Percentiles rank a stretch among this genome's conserved stretches.
Evolutionary conservation across 2,329 filamentous ascomycete genomes (phyloP).

Genomic region (Aspergillus aculeatus): DNA sequence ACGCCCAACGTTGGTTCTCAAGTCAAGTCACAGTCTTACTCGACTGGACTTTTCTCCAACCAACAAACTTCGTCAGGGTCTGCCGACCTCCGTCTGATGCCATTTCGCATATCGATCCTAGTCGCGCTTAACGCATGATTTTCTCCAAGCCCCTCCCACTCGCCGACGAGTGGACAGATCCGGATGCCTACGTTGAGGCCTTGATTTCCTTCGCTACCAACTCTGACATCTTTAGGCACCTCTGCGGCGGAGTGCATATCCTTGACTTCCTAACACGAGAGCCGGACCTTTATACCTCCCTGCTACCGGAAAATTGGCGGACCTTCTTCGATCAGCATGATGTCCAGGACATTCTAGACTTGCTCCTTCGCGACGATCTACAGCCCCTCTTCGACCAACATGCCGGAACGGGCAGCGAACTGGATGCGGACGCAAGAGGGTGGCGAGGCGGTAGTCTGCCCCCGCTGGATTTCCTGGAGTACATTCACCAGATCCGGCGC

Average conservation of each 20-base stretch:
- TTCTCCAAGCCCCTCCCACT: constrained; percentile 63
- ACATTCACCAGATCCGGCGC: constrained; percentile 68
- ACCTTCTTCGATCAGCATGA: constrained; percentile 69
- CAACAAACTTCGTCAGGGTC: background rate
- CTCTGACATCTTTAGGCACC: constrained; percentile 73
- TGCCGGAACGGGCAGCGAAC: constrained; percentile 13
- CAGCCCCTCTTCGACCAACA: constrained; percentile 37
- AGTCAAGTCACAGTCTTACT: background rate
- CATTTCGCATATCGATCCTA: constrained; percentile 3
- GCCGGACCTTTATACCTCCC: constrained; percentile 74
- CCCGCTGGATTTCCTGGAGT: constrained; percentile 63
- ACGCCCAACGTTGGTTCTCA: background rate
- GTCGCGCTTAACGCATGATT: constrained; percentile 39
- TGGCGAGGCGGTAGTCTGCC: constrained; percentile 49
- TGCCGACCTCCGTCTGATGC: background rate
- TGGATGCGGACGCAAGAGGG: constrained; percentile 5
- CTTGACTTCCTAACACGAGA: constrained; percentile 90
- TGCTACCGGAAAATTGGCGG: constrained; percentile 79
- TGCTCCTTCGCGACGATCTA: constrained; percentile 77
- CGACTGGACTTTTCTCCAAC: background rate
- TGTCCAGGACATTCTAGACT: constrained; percentile 73
- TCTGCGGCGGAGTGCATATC: constrained; percentile 97
- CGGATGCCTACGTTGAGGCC: constrained; percentile 75
- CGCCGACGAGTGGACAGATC: constrained; percentile 64
- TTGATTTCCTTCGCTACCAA: constrained; percentile 74